Evolutionary conservation across 1,284 basidiomycete species (phyloP).

Genomic region (Cronartium quercuum): DNA sequence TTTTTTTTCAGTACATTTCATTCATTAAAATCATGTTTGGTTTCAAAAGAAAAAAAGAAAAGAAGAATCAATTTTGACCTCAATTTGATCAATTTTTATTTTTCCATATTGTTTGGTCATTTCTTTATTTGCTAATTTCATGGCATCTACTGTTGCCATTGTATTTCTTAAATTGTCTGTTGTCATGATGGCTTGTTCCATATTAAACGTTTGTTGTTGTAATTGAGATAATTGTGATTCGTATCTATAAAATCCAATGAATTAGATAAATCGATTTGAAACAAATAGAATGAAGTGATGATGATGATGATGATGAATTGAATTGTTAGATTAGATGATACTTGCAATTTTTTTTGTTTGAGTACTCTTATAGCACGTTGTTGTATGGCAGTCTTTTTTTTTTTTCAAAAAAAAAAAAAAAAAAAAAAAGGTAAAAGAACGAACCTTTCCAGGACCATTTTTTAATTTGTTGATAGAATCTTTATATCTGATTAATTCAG

Average conservation of each 20-base stretch:
- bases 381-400: constrained; percentile 72
- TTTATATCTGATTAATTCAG: constrained; percentile 83
- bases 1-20: too few relatives aligned
- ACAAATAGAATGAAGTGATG: neutral
- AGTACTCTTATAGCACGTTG: constrained; percentile 88
- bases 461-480: constrained; percentile 93
- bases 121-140: constrained; percentile 96
- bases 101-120: constrained; percentile 95
- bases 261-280: neutral
- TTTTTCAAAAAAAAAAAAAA: neutral
- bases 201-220: constrained; percentile 94
- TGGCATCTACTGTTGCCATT: constrained; percentile 99
- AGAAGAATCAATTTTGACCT: too few relatives aligned
- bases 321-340: neutral
- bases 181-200: constrained; percentile 91
- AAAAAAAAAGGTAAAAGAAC: too few relatives aligned
- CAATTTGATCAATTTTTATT: constrained; percentile 96
- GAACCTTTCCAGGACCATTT: constrained; percentile 89
- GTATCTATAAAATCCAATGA: constrained; percentile 53
- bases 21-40: too few relatives aligned
- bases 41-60: too few relatives aligned
- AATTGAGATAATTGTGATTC: constrained; percentile 85
- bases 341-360: constrained; percentile 81
- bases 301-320: neutral
- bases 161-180: constrained; percentile 97